phyloP scores from a whole-genome alignment of 2,329 filamentous ascomycete species.

The Botryosphaeria dothidea region DNA sequence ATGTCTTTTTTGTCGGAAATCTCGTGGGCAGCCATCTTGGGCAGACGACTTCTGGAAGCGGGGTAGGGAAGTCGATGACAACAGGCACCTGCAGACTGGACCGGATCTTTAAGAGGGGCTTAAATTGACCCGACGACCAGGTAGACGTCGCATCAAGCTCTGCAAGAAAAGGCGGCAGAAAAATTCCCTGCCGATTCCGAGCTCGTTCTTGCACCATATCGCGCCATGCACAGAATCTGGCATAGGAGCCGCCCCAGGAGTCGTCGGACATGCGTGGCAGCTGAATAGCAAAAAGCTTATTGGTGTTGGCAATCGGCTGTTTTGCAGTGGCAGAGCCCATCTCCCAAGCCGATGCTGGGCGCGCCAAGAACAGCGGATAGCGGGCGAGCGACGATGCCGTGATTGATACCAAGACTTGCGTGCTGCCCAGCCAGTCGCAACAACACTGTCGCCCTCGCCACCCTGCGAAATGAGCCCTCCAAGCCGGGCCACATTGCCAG shows the following conservation, averaged over 20 bases:
- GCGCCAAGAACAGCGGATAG: not conserved
- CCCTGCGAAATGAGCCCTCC: not conserved
- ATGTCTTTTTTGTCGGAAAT: not conserved
- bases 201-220: slow-evolving; percentile 8
- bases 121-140: not conserved
- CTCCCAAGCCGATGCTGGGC: not conserved
- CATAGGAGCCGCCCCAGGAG: not conserved
- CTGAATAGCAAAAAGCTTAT: slow-evolving; percentile 11
- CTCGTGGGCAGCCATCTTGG: not conserved
- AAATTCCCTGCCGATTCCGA: not conserved
- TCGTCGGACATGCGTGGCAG: not conserved
- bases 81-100: not conserved
- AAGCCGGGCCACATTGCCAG: slow-evolving; percentile 5
- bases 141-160: not conserved
- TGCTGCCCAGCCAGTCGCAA: slow-evolving; percentile 1
- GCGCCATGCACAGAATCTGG: slow-evolving; percentile 3
- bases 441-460: not conserved
- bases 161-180: not conserved
- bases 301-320: not conserved
- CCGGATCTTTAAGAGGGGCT: not conserved
- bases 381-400: not conserved
- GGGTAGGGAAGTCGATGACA: not conserved
- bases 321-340: not conserved
- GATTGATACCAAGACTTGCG: slow-evolving; percentile 16
- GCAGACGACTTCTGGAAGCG: not conserved